A percentile compares a stretch with the other conserved stretches of the same genome.
phyloP scores from a whole-genome alignment of 352 stramenopile species.

The Phytopythium kandeliae region DNA sequence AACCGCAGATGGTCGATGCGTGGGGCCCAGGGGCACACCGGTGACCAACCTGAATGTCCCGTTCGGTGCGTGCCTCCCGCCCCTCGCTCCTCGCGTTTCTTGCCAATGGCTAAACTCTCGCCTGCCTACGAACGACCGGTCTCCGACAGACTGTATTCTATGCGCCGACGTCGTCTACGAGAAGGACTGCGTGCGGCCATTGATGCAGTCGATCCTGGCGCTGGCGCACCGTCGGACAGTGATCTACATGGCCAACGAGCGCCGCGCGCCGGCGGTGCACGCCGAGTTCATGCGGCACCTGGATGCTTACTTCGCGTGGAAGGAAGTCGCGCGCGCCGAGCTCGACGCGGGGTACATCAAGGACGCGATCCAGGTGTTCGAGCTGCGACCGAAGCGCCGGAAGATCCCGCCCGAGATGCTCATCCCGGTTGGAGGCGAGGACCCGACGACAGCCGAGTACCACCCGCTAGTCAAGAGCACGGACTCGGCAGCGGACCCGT shows the following conservation, averaged over 20 bases:
- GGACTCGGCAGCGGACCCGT: constrained; percentile 32
- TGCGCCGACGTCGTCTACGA: constrained; percentile 83
- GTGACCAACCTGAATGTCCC: constrained; percentile 43
- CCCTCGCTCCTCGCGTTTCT: too few relatives aligned
- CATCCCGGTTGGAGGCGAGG: constrained; percentile 29
- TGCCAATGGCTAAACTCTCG: too few relatives aligned
- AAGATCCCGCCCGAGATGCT: constrained; percentile 68
- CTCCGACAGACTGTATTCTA: constrained; percentile 54
- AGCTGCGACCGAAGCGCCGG: constrained; percentile 70
- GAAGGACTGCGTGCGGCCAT: constrained; percentile 61
- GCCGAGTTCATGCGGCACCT: constrained; percentile 58
- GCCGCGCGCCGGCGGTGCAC: constrained; percentile 43
- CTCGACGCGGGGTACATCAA: constrained; percentile 65
- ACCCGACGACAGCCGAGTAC: constrained; percentile 26
- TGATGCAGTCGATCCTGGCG: constrained; percentile 76
- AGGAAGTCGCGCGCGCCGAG: constrained; percentile 49
- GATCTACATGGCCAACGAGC: constrained; percentile 75
- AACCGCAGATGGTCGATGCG: constrained; percentile 4
- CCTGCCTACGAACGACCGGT: too few relatives aligned
- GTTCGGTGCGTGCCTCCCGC: constrained; percentile 25
- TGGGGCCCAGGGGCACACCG: constrained; percentile 46
- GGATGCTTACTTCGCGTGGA: constrained; percentile 71
- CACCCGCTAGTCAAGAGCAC: constrained; percentile 34
- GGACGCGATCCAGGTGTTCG: constrained; percentile 73
- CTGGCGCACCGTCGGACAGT: constrained; percentile 73